Conservation (phyloP, 352 stramenopile genomes). For the Pythium pyrilobum region DNA sequence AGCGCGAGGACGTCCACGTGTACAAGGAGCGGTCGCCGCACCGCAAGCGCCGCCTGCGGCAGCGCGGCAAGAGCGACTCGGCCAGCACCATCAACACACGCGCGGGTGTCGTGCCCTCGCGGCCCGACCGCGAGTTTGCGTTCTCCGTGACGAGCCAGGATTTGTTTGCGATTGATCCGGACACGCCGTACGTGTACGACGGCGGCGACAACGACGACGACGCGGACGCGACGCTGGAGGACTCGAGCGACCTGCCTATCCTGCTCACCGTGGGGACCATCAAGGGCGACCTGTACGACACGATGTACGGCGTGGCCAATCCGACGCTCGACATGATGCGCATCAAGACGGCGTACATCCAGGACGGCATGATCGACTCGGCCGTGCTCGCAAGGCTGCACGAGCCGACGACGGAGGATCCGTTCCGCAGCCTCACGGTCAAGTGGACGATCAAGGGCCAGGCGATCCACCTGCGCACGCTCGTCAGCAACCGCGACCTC, state of each 20-base stretch:
- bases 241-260: slow-evolving; percentile 20
- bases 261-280: slow-evolving; percentile 28
- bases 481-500: slow-evolving; percentile 47
- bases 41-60: neutral
- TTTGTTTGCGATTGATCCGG: neutral
- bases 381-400: slow-evolving; percentile 33
- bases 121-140: neutral
- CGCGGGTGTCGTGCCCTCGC: neutral
- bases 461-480: slow-evolving; percentile 26
- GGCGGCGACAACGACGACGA: neutral
- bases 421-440: slow-evolving; percentile 40
- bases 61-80: neutral
- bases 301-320: slow-evolving; percentile 42
- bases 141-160: slow-evolving; percentile 7
- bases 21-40: slow-evolving; percentile 6
- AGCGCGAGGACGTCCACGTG: slow-evolving; percentile 19
- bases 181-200: neutral
- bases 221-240: too few relatives aligned
- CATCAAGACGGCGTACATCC: slow-evolving; percentile 42
- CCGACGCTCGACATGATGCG: slow-evolving; percentile 37
- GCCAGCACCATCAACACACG: neutral
- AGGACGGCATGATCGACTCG: slow-evolving; percentile 40
- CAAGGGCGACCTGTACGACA: slow-evolving; percentile 34
- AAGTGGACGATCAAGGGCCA: slow-evolving; percentile 53
- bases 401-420: slow-evolving; percentile 28